phyloP scores from a whole-genome alignment of 768 basidiomycete genomes.

The Mycena metata region DNA sequence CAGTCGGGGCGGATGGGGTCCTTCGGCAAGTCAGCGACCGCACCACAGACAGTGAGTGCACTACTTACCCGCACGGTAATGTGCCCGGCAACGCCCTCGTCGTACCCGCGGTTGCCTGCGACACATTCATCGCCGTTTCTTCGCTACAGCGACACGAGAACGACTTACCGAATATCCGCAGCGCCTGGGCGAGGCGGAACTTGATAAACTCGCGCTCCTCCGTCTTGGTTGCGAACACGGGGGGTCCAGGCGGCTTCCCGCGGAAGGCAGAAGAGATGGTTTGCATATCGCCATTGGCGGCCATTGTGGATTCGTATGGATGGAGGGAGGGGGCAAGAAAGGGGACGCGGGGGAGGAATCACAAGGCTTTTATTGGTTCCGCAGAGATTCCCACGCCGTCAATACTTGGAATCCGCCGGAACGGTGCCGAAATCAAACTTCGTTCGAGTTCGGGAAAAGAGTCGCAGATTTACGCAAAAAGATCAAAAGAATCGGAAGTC shows the following conservation, averaged over 20 bases:
- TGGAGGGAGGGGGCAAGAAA: too few species aligned
- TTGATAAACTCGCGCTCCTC: conserved; percentile 59
- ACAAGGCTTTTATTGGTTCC: too few species aligned
- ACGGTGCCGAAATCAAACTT: too few species aligned
- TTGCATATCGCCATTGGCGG: too few species aligned
- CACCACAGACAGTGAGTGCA: background rate
- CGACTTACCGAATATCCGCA: conserved; percentile 58
- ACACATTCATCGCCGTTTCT: background rate
- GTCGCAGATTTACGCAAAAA: too few species aligned
- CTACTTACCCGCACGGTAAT: conserved; percentile 58
- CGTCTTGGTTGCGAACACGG: conserved; percentile 49
- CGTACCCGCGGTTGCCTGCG: conserved; percentile 56
- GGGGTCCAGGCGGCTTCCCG: conserved; percentile 43
- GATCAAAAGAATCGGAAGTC: too few species aligned
- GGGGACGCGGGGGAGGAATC: too few species aligned
- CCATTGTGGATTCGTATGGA: too few species aligned
- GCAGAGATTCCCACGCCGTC: too few species aligned
- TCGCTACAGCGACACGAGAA: background rate
- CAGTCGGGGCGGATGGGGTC: conserved; percentile 56
- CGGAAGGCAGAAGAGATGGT: background rate
- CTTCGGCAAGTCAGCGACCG: background rate
- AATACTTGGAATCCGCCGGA: too few species aligned
- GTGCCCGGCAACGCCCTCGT: conserved; percentile 64
- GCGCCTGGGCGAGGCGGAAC: conserved; percentile 61
- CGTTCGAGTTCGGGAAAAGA: too few species aligned